These are phyloP conservation scores for Chalciporus piperatus DNA, from an alignment of 768 basidiomycete species.

Conservation along the genomic window DNA sequence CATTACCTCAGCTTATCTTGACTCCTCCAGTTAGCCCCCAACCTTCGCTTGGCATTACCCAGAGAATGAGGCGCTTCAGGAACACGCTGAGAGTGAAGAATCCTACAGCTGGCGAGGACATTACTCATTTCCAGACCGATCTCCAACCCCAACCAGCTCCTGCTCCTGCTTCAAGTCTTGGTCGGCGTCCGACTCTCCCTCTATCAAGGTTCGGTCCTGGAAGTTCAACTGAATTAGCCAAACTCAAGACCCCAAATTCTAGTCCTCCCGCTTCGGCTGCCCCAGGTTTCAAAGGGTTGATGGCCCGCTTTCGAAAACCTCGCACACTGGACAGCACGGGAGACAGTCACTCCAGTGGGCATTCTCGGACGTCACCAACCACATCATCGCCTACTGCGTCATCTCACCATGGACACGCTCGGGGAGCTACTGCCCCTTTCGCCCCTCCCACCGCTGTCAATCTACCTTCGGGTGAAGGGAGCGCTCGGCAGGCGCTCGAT, in stretches of 20 bases:
- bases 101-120: slow-evolving; percentile 48
- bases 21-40: slow-evolving; percentile 35
- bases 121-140: slow-evolving; percentile 41
- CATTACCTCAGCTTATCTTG: slow-evolving; percentile 42
- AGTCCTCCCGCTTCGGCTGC: slow-evolving; percentile 70
- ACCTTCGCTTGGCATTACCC: slow-evolving; percentile 54
- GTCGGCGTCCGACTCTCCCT: slow-evolving; percentile 46
- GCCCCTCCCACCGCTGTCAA: slow-evolving; percentile 10
- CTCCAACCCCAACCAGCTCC: slow-evolving; percentile 33
- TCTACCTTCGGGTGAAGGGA: slow-evolving; percentile 14
- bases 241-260: slow-evolving; percentile 53
- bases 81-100: slow-evolving; percentile 63
- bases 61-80: slow-evolving; percentile 69
- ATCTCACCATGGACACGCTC: slow-evolving; percentile 29
- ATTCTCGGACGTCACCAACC: slow-evolving; percentile 31
- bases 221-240: slow-evolving; percentile 46
- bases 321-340: slow-evolving; percentile 27
- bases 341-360: slow-evolving; percentile 30
- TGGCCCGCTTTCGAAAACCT: slow-evolving; percentile 66
- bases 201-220: slow-evolving; percentile 38
- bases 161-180: slow-evolving; percentile 32
- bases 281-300: slow-evolving; percentile 76
- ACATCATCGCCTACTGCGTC: slow-evolving; percentile 36
- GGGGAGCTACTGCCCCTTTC: slow-evolving; percentile 31
- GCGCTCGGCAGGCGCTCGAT: slow-evolving; percentile 23